phyloP scores from a whole-genome alignment of 1,139 yeast species.

The Zhuliangozyma parablackwelliae region DNA sequence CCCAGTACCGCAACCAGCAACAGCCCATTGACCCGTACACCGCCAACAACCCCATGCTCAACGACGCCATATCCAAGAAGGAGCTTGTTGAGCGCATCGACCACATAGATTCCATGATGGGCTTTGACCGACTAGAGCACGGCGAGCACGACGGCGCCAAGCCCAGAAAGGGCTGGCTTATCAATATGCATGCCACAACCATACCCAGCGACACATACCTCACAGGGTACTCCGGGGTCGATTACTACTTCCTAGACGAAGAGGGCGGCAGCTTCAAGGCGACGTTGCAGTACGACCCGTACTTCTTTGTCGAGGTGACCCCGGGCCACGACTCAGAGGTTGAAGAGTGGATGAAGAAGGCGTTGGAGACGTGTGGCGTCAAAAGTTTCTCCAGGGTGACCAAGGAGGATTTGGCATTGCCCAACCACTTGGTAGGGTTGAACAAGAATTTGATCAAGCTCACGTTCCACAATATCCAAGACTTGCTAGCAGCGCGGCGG shows the following conservation, averaged over 20 bases:
- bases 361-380: conserved; percentile 54
- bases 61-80: conserved; percentile 32
- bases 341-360: conserved; percentile 75
- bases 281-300: conserved; percentile 80
- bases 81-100: conserved; percentile 47
- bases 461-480: conserved; percentile 70
- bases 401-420: conserved; percentile 75
- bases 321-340: conserved; percentile 59
- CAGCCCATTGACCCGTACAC: conserved; percentile 18
- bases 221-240: conserved; percentile 81
- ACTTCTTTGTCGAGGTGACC: conserved; percentile 69
- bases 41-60: conserved; percentile 38
- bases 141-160: conserved; percentile 47
- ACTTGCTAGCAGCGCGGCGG: conserved; percentile 71
- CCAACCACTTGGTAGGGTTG: conserved; percentile 84
- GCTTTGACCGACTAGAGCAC: conserved; percentile 71
- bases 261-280: conserved; percentile 96
- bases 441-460: conserved; percentile 62
- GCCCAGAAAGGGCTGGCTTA: conserved; percentile 82
- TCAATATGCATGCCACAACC: conserved; percentile 77
- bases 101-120: conserved; percentile 70
- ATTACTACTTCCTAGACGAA: conserved; percentile 91
- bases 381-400: conserved; percentile 51
- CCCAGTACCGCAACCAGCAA: conserved; percentile 10
- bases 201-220: conserved; percentile 51